Base-by-base conservation (phyloP, 2,329 filamentous ascomycete genomes). In the Stemphylium beticola region DNA sequence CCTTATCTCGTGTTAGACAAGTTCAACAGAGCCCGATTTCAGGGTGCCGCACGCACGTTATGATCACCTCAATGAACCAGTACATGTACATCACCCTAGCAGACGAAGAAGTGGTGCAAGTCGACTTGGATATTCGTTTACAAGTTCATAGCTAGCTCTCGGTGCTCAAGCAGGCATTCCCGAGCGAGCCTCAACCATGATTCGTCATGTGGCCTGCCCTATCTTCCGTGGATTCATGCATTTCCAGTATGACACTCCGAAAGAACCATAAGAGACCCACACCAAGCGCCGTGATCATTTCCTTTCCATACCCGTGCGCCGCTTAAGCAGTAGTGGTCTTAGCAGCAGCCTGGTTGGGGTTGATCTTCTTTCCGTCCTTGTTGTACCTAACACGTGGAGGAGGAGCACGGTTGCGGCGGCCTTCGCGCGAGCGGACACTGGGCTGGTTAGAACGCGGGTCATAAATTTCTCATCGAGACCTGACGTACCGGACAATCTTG, bases 281-380 rank as follows among this genome's bases (percentile, higher is more conserved):
- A 67, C 68, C 69, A 69, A 68, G 69, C 71, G 68, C 71, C 72
- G 64, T 71, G 66, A 67, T 69, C 67, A 62, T 64, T 66, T 60
- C 60, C 51, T 60, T 54, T 61, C 51, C 48, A 53, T 45, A 39
- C 58, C 44, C 53, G 41, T 56, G 58, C 47, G 50, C 57, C 50
- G 49, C 57, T 56, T 73, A 74, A 67, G 66, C 74, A 58, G 60
- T 73, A 32, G 65, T 65, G 49, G 80, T 74, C 74, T 83, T 83
- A 84, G 91, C 91, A 76, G 85, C 84, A 81, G 91, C 88, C 82
- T 92, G 88, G 78, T 89, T 90, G 70, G 93, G 92, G 80, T 88
- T 89, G 79, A 99, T 88, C 90, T 99, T 99, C 92, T 99, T 99
- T 86, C 93, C 93, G 79, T 99, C 95, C 90, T 98, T 97, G 91